Conservation (phyloP, 345 rosid genomes). For the Heritiera fomes region DNA sequence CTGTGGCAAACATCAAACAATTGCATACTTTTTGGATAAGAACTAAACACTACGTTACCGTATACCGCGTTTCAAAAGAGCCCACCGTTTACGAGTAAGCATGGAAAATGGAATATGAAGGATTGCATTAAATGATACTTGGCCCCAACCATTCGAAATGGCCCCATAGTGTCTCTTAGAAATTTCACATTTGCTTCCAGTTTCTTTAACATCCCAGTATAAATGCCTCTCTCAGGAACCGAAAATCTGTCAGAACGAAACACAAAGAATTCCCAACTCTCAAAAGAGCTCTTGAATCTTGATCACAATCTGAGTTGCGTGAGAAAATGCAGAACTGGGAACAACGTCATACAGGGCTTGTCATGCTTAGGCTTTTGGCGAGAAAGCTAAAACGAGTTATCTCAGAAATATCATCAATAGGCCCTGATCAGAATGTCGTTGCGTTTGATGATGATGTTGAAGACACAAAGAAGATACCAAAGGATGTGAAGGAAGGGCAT, state of each 20-base stretch:
- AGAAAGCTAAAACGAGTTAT: constrained; percentile 27
- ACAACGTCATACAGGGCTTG: constrained; percentile 26
- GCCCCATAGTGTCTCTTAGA: constrained; percentile 27
- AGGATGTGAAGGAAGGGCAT: constrained; percentile 50
- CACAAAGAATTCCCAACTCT: not conserved
- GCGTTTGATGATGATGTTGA: constrained; percentile 25
- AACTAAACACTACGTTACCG: not conserved
- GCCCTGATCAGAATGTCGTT: not conserved
- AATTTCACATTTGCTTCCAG: constrained; percentile 26
- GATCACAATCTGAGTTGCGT: not conserved
- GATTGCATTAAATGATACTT: constrained; percentile 26
- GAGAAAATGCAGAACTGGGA: constrained; percentile 18
- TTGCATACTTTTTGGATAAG: not conserved
- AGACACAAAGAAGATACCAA: constrained; percentile 27
- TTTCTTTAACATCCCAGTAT: constrained; percentile 7
- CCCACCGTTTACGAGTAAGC: constrained; percentile 18
- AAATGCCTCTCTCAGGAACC: not conserved
- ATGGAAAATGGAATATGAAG: constrained; percentile 4
- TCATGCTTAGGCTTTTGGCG: constrained; percentile 32
- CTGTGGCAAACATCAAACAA: not conserved
- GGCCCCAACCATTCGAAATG: constrained; percentile 18
- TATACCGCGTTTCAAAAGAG: constrained; percentile 21
- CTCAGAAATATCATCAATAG: constrained; percentile 22
- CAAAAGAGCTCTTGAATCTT: not conserved
- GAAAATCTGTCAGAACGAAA: not conserved